A percentile compares a stretch with the other conserved stretches of the same genome.
phyloP scores from a whole-genome alignment of 2,329 filamentous ascomycete genomes.

The Fusarium sp. region DNA sequence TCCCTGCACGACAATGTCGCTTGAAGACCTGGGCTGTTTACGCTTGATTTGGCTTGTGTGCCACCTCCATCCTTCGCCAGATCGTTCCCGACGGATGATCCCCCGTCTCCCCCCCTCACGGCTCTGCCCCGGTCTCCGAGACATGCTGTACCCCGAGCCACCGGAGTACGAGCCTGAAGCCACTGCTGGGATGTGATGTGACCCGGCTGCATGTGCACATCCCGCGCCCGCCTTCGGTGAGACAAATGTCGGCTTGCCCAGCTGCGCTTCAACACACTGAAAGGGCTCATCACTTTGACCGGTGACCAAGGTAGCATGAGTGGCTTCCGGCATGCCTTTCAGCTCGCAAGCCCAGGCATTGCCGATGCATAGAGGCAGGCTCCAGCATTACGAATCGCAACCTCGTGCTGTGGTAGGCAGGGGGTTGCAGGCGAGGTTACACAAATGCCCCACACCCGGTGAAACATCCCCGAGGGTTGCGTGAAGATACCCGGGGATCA shows the following conservation, averaged over 20 bases:
- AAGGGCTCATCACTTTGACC: background rate
- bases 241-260: background rate
- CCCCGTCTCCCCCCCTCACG: background rate
- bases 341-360: background rate
- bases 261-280: background rate
- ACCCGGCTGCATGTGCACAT: background rate
- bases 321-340: background rate
- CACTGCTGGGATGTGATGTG: background rate
- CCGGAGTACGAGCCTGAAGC: background rate
- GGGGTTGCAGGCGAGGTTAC: background rate
- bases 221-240: background rate
- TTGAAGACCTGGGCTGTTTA: background rate
- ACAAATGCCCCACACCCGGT: background rate
- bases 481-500: background rate
- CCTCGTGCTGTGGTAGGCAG: background rate
- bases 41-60: background rate
- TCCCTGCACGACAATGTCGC: background rate
- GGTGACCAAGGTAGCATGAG: background rate
- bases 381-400: background rate
- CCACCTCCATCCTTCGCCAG: background rate
- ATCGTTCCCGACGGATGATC: background rate
- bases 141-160: background rate
- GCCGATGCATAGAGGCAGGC: background rate
- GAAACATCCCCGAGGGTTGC: background rate
- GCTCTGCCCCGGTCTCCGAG: background rate